Evolutionary conservation across 2,329 filamentous ascomycete genomes (phyloP).

Genomic region (Aspergillus sp.): DNA sequence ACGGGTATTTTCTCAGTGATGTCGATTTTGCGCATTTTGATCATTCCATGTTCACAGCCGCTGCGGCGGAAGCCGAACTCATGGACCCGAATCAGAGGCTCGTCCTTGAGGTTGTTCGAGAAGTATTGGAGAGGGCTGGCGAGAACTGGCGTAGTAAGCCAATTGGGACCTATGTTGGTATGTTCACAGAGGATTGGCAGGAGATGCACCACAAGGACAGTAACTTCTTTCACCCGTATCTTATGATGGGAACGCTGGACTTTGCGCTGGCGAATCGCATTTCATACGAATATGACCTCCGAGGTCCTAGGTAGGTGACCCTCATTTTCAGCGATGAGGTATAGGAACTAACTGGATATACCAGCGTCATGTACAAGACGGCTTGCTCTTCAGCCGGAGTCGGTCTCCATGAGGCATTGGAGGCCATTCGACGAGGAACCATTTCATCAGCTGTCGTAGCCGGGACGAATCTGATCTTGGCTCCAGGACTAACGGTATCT

Average conservation of each 20-base stretch:
- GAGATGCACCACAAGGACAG: slow-evolving; percentile 15
- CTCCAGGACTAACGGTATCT: slow-evolving; percentile 22
- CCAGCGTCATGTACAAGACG: slow-evolving; percentile 33
- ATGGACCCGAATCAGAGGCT: slow-evolving; percentile 35
- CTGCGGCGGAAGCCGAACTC: slow-evolving; percentile 18
- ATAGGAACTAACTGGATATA: too few species aligned
- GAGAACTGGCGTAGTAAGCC: slow-evolving; percentile 28
- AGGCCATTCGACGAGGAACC: slow-evolving; percentile 13
- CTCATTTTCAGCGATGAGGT: too few species aligned
- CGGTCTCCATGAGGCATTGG: slow-evolving; percentile 30
- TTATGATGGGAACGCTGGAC: slow-evolving; percentile 6
- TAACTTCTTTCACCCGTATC: slow-evolving; percentile 10
- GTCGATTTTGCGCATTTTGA: slow-evolving; percentile 28
- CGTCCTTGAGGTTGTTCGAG: slow-evolving; percentile 31
- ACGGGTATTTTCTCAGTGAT: slow-evolving; percentile 28
- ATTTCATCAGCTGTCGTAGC: slow-evolving; percentile 29
- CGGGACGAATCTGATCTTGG: slow-evolving; percentile 34
- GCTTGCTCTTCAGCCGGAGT: slow-evolving; percentile 38
- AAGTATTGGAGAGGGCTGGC: slow-evolving; percentile 32
- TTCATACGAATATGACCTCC: slow-evolving; percentile 12
- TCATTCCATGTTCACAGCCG: slow-evolving; percentile 25
- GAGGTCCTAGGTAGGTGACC: background rate
- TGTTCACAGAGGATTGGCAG: slow-evolving; percentile 25
- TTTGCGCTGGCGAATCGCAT: slow-evolving; percentile 13
- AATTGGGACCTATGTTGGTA: slow-evolving; percentile 27